Conservation (phyloP, 73 alveolate genomes). For the Symbiodinium pilosum region DNA sequence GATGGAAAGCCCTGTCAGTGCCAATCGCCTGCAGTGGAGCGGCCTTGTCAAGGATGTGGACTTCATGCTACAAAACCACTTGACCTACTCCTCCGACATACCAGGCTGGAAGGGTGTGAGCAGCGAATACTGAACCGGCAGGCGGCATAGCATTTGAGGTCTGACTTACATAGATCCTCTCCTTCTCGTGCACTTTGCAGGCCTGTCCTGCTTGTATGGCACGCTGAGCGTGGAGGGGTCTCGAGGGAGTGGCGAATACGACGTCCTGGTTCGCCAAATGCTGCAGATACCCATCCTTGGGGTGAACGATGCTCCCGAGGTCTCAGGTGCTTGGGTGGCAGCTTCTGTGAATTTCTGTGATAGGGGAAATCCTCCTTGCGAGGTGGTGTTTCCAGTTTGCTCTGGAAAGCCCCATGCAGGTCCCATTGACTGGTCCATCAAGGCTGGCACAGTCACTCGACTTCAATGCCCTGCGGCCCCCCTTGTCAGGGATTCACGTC, state of each 20-base stretch:
- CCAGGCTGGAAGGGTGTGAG: not conserved
- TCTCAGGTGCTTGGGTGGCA: not conserved
- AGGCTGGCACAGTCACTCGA: not conserved
- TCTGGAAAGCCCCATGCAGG: not conserved
- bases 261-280: not conserved
- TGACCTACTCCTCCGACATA: not conserved
- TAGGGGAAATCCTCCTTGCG: no score
- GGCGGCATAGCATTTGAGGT: no score
- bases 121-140: no score
- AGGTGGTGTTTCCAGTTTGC: no score
- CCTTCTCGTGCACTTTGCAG: not conserved
- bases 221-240: not conserved
- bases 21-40: not conserved
- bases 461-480: not conserved
- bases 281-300: not conserved
- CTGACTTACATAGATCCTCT: no score
- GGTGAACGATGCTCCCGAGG: not conserved
- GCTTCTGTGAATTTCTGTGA: no score
- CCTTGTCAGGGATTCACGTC: not conserved
- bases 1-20: not conserved
- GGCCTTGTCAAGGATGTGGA: not conserved
- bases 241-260: not conserved
- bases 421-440: not conserved
- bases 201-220: not conserved
- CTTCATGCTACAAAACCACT: not conserved